These are phyloP conservation scores for Silene vulgaris DNA, from an alignment of 179 eudicot species.

Conservation along the genomic window DNA sequence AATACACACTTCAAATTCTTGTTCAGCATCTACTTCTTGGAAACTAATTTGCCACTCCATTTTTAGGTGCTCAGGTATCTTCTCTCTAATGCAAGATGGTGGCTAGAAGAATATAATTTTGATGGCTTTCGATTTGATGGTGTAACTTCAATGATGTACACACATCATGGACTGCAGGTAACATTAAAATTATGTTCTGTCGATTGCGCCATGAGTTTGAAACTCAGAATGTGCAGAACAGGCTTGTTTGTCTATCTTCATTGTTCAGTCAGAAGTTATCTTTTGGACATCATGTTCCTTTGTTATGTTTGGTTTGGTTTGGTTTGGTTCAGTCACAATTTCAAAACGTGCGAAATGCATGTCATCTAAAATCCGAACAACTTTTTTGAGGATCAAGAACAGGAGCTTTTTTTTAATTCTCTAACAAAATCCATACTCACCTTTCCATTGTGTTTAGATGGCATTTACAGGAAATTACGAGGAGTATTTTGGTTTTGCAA, in stretches of 20 bases:
- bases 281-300: no score
- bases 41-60: conserved; percentile 18
- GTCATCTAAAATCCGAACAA: neutral
- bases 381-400: no score
- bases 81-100: conserved; percentile 99
- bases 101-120: conserved; percentile 97
- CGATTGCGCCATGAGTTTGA: neutral
- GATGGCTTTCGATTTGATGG: conserved; percentile 99
- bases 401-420: no score
- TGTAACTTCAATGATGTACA: conserved; percentile 99
- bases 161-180: conserved; percentile 97
- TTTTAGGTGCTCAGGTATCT: conserved; percentile 82
- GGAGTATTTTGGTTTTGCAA: conserved; percentile 80
- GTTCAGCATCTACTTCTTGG: conserved; percentile 2
- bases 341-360: neutral
- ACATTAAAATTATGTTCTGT: neutral
- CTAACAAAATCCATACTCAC: neutral
- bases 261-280: no score
- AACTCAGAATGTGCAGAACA: neutral
- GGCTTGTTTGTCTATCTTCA: neutral
- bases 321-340: no score
- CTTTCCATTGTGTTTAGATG: conserved; percentile 33
- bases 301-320: no score
- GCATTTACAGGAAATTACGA: conserved; percentile 82
- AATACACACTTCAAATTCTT: neutral